Conservation (phyloP, 257 asterid genomes). For the Nicotiana tabacum region DNA sequence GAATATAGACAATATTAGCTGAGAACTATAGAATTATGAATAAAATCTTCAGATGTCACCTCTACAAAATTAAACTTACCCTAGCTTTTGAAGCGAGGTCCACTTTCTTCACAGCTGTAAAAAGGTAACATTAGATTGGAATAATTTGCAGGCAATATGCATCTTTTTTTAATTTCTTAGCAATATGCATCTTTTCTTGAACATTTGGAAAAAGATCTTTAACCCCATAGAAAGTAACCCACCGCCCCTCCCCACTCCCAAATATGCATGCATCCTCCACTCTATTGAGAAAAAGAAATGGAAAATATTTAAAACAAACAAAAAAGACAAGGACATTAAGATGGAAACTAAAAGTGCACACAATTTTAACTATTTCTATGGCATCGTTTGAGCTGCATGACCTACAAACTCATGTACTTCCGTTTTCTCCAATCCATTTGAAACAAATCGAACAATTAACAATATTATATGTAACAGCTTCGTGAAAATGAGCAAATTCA, state of each 20-base stretch:
- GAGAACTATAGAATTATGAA: not conserved
- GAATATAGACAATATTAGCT: not conserved
- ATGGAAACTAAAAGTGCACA: not conserved
- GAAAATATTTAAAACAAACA: not conserved
- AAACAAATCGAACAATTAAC: not conserved
- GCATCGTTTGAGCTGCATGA: not conserved
- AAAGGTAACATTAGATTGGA: not conserved
- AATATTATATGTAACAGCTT: not conserved
- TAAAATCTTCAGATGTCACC: not conserved
- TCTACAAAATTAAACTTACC: slow-evolving; percentile 12
- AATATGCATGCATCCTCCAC: not conserved
- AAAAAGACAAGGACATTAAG: not conserved
- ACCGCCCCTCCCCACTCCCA: not conserved
- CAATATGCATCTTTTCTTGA: not conserved
- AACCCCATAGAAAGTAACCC: not conserved
- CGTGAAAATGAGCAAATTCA: not conserved
- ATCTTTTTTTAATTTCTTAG: not conserved
- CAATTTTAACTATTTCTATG: not conserved
- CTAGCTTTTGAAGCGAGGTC: slow-evolving; percentile 7
- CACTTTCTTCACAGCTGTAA: slow-evolving; percentile 11
- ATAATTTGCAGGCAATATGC: not conserved
- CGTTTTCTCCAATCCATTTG: not conserved
- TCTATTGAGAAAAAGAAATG: not conserved
- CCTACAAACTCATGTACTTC: not conserved
- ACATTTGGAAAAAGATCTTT: not conserved